Conservation (phyloP, 108 stramenopile genomes). For the Nannochloropsis oceanica region DNA sequence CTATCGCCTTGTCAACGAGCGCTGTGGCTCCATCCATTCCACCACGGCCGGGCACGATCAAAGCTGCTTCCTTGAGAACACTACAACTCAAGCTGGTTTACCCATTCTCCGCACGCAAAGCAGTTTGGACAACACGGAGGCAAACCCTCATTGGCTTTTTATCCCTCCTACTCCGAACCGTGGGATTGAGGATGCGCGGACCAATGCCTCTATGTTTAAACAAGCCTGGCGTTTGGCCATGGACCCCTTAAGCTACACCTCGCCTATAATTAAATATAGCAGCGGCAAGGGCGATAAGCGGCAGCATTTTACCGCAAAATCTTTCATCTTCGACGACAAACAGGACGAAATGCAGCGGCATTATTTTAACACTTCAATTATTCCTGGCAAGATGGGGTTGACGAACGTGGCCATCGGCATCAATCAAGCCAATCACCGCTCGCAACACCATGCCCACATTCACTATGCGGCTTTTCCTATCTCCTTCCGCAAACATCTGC, state of each 20-base stretch:
- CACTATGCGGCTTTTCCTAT: not conserved
- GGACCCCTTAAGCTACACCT: not conserved
- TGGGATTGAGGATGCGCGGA: not conserved
- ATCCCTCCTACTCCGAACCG: not conserved
- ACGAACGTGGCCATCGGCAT: not conserved
- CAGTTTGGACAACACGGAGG: not conserved
- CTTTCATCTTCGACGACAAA: no score
- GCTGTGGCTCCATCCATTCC: not conserved
- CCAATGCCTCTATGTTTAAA: not conserved
- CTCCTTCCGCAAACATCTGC: not conserved
- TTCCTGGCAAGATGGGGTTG: not conserved
- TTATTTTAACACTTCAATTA: not conserved
- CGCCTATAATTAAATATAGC: not conserved
- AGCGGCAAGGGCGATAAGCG: not conserved
- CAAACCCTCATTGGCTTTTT: not conserved
- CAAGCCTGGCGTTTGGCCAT: not conserved
- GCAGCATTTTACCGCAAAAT: no score
- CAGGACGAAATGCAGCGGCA: no score
- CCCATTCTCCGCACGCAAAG: not conserved
- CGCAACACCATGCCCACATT: not conserved
- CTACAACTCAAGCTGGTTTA: not conserved
- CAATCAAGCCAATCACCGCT: not conserved
- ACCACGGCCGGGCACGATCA: not conserved
- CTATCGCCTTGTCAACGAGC: not conserved
- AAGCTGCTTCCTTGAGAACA: not conserved